Base-by-base conservation (phyloP, 164 flowering plant species). In the Akebia trifoliata region DNA sequence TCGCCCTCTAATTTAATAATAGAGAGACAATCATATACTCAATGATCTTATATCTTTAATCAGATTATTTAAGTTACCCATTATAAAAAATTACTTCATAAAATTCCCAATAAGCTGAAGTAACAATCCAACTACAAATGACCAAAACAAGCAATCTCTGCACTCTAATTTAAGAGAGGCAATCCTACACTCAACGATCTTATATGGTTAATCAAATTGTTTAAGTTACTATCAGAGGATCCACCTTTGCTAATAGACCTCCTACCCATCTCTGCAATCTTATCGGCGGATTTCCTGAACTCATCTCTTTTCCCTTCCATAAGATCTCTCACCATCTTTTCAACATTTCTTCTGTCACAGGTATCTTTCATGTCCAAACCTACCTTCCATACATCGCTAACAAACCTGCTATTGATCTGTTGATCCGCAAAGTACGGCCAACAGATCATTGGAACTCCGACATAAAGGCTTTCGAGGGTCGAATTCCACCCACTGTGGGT, bases 401-500 rank as follows among this genome's bases (percentile, higher is more conserved):
- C 73, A 20, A 36, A 60, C 45, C 73, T 52, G 50, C 70, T 65
- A 42, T 65, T 70, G 0, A 65, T 42, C 51, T 71, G 74, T 52
- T 66, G 74, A 24, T 71, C 75, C 0, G 51, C 65, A 50, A 63
- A 59, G 49, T 34, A 67, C 5, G 68, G 75, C 71, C 71, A 62
- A 29, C 74, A 66, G 20, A 71, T 49, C 70, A 71, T 66, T 1
- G 68, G 68, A 12, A 71, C 65, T 17, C 72, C 69, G 0, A 56
- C 67, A 21, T 20, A 37, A 6, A 66, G n/a, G 45, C 70, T 49
- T 51, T 66, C 68, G 43, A 66, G 24, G 18, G 69, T 68, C 28
- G 69, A 73, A n/a, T 69, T 69, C 76, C 73, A 66, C 21, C 71
- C 73, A 15, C 66, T 56, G 50, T 69, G 73, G 15, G 76, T 73